A percentile compares a stretch with the other conserved stretches of the same genome.
These are phyloP conservation scores for Aristolochia californica DNA, from an alignment of 164 flowering plant species.

Conservation along the genomic window DNA sequence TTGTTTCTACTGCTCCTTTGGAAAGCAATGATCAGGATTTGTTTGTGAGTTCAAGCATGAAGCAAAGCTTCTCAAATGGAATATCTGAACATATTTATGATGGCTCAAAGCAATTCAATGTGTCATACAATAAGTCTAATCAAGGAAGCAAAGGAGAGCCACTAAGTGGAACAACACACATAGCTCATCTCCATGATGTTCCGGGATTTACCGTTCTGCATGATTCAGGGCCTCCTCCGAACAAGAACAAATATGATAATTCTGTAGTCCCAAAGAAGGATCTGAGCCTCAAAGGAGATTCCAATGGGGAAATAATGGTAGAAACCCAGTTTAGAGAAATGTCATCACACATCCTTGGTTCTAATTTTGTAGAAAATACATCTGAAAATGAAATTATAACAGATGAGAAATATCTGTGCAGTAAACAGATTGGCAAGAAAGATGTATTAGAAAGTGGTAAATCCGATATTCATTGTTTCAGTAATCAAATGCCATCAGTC, in stretches of 20 bases:
- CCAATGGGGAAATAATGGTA: constrained; percentile 20
- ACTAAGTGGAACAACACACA: constrained; percentile 30
- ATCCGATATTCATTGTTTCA: too few relatives aligned
- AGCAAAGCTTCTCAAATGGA: constrained; percentile 14
- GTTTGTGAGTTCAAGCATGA: constrained; percentile 17
- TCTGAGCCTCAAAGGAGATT: constrained; percentile 8
- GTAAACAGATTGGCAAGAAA: neutral
- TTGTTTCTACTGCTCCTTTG: constrained; percentile 8
- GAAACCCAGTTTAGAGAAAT: constrained; percentile 17
- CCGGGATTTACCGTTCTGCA: constrained; percentile 41
- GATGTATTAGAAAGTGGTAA: neutral
- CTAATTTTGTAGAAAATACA: constrained; percentile 6
- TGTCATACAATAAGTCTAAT: constrained; percentile 36
- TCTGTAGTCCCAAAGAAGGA: constrained; percentile 23
- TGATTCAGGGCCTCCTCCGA: constrained; percentile 27
- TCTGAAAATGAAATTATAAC: constrained; percentile 17
- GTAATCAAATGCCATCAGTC: neutral
- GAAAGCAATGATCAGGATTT: constrained; percentile 15
- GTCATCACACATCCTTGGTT: constrained; percentile 17
- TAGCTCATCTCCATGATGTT: constrained; percentile 43
- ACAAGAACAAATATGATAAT: constrained; percentile 5
- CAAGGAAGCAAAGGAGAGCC: constrained; percentile 24
- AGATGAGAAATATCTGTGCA: neutral
- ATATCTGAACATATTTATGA: constrained; percentile 21
- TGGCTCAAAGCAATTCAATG: constrained; percentile 26